Conservation (phyloP, 2,329 filamentous ascomycete species). For the Leptographium procerum region DNA sequence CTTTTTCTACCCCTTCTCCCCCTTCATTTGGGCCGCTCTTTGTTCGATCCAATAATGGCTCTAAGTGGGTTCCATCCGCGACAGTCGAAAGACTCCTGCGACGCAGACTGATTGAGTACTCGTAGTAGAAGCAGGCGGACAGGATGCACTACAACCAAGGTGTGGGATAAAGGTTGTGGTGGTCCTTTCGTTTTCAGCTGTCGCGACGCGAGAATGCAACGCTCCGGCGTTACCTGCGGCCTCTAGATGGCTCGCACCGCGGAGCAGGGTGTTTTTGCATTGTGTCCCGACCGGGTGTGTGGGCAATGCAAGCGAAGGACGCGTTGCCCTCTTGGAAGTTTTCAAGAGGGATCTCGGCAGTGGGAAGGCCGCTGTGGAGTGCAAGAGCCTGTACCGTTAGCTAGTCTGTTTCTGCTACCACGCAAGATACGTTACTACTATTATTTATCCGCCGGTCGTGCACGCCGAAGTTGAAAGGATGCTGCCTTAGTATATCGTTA, state of each 20-base stretch:
- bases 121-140: too few species aligned
- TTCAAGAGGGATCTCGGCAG: not conserved
- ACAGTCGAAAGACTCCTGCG: not conserved
- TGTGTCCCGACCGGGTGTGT: not conserved
- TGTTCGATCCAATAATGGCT: not conserved
- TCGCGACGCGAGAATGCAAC: not conserved
- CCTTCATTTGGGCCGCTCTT: not conserved
- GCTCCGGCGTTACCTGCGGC: not conserved
- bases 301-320: not conserved
- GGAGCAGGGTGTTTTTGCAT: not conserved
- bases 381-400: not conserved
- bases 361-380: not conserved
- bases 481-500: not conserved
- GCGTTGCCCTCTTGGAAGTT: not conserved
- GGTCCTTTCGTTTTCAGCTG: not conserved
- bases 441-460: not conserved
- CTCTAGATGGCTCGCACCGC: not conserved
- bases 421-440: too few species aligned
- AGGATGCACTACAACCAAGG: not conserved
- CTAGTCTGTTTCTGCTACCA: not conserved
- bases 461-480: not conserved
- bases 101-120: not conserved
- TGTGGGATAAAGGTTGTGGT: not conserved
- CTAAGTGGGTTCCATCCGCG: not conserved
- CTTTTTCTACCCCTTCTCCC: not conserved